Percentiles rank a stretch among this genome's conserved stretches.
Conservation (phyloP, 768 basidiomycete species). For the Hirschioporus abietinus region DNA sequence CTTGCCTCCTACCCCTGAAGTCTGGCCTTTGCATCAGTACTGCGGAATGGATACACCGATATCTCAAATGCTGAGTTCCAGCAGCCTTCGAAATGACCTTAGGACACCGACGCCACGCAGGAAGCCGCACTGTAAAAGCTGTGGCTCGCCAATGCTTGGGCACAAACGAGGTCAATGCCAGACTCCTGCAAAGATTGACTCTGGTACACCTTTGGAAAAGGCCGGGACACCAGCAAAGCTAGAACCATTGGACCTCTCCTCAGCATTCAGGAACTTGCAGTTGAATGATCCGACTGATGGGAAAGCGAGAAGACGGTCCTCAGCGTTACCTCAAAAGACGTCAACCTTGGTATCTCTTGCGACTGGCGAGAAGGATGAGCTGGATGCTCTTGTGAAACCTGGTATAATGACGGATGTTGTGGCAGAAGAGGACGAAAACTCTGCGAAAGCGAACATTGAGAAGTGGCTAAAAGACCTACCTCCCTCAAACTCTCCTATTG, state of each 20-base stretch:
- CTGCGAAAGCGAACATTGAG: neutral
- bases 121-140: constrained; percentile 1
- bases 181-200: neutral
- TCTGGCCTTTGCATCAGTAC: neutral
- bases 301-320: neutral
- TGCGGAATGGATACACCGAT: neutral
- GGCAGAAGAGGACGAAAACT: neutral
- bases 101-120: neutral
- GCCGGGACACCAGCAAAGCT: neutral
- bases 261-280: constrained; percentile 1
- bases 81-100: neutral
- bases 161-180: constrained; percentile 1
- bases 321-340: neutral
- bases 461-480: neutral
- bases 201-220: neutral
- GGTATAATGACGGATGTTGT: constrained; percentile 1
- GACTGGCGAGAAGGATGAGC: neutral
- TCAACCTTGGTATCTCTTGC: neutral
- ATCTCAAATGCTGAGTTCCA: neutral
- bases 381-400: neutral
- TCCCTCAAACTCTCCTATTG: neutral
- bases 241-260: neutral
- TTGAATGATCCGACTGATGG: neutral
- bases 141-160: constrained; percentile 2
- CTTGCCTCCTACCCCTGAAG: neutral